phyloP scores from a whole-genome alignment of 345 rosid genomes.

The Rhodamnia argentea region DNA sequence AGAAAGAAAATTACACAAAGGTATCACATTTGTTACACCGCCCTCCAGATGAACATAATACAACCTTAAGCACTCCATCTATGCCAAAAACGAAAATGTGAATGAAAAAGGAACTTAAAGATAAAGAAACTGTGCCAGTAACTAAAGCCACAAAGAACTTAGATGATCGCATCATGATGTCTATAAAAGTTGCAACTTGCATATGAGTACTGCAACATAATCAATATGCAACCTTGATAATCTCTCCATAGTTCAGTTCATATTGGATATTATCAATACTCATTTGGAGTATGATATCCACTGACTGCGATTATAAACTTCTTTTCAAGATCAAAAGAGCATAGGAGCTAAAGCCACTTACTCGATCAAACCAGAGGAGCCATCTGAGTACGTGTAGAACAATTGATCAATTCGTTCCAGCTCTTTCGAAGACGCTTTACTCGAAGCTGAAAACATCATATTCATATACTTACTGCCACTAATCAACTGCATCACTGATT shows the following conservation, averaged over 20 bases:
- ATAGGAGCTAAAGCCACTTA: slow-evolving; percentile 26
- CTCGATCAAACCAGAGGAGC: slow-evolving; percentile 77
- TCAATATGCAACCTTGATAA: not conserved
- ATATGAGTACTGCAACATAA: not conserved
- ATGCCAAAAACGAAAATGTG: not conserved
- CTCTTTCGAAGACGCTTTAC: slow-evolving; percentile 85
- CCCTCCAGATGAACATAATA: not conserved
- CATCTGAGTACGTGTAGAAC: slow-evolving; percentile 56
- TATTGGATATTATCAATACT: not conserved
- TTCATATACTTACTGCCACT: not conserved
- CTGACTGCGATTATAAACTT: not conserved
- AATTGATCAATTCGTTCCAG: slow-evolving; percentile 85
- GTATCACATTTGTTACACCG: not conserved
- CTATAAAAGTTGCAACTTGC: not conserved
- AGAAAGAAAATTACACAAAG: not conserved
- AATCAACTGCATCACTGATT: not conserved
- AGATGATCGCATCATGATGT: not conserved
- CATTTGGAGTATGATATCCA: not conserved
- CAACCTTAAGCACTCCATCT: not conserved
- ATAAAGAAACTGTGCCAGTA: not conserved
- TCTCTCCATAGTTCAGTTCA: not conserved
- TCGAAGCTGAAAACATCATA: slow-evolving; percentile 43
- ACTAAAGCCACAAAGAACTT: not conserved
- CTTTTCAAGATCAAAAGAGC: not conserved
- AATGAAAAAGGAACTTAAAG: not conserved